Evolutionary conservation across 371 early-diverging fungal genomes (phyloP), one percentile per base, ranked within the genome.

Genomic region (Sporodiniella umbellata): DNA sequence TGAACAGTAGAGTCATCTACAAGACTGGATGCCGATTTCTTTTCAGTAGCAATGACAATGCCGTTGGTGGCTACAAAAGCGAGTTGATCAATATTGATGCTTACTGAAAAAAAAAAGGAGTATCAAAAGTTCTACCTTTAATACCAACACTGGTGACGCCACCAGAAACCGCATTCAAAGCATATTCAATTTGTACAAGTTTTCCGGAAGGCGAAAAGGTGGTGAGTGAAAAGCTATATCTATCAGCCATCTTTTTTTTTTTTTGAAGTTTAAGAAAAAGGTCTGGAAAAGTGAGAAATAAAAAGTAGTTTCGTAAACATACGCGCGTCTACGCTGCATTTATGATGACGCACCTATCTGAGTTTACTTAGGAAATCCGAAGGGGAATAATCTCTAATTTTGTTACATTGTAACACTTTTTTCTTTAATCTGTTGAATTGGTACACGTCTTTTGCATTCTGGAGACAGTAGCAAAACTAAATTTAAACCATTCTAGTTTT

Each of bases 171-270:
- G 96, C 96, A 53, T 89, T 94, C 54, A 98, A 81, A 1, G 99
- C 99, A 77, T 99, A 92, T 78, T 98, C 98, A 58, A 99, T 96
- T 80, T 99, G 99, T 30, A 93, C 93, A 48, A 99, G 90, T 78
- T 99, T 97, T 58, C 99, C 99, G 35, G 96, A 95, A n/a, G 98
- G 95, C 54, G 99, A 97, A 82, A 99, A 99, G 45, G 99, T 99
- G 7, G 99, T 98, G 56, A 99, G 88, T 22, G 97, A 96, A 85
- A 98, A 99, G 48, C 92, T 90, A 68, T 94, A 94, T 54, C 91
- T 67, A 56, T 74, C 78, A 52, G 77, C 70, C 77, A 76, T 76
- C 23, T 15, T 40, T n/a, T 42, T 37, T 42, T 3, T 17, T 45
- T 45, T 28, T 33, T 10, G 37, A 35, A 23, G 11, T 12, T n/a